Conservation (phyloP, 192 early-diverging fungal species). For the Kappamyces sp. region DNA sequence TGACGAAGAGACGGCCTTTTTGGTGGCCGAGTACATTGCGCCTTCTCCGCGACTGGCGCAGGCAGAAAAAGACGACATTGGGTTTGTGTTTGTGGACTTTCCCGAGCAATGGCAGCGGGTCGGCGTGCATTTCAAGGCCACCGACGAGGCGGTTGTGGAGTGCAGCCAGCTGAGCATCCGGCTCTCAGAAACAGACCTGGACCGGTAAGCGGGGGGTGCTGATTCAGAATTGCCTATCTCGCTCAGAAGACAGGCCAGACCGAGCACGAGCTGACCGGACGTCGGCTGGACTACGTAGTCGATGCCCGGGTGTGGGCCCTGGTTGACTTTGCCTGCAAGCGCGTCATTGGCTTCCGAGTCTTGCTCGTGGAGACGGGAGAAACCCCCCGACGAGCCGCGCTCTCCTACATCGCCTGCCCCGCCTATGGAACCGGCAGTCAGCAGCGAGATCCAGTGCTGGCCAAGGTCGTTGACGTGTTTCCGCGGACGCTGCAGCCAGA, state of each 20-base stretch:
- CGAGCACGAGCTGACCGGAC: slow-evolving; percentile 27
- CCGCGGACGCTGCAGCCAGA: no score
- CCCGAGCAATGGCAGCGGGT: slow-evolving; percentile 14
- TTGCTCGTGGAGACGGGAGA: slow-evolving; percentile 15
- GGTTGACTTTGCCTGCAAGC: slow-evolving; percentile 34
- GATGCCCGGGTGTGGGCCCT: slow-evolving; percentile 34
- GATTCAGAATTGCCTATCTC: slow-evolving; percentile 37
- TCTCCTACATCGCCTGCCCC: slow-evolving; percentile 40
- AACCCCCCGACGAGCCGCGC: background rate
- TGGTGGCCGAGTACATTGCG: slow-evolving; percentile 40
- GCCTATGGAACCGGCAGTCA: slow-evolving; percentile 28
- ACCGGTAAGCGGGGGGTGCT: slow-evolving; percentile 14
- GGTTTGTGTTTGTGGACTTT: slow-evolving; percentile 37
- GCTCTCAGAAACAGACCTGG: background rate
- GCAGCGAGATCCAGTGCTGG: slow-evolving; percentile 4
- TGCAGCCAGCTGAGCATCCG: background rate
- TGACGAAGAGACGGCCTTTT: slow-evolving; percentile 30
- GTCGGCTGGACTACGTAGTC: slow-evolving; percentile 21
- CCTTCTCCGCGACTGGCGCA: slow-evolving; percentile 21
- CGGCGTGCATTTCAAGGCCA: slow-evolving; percentile 21
- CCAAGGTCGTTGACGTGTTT: no score
- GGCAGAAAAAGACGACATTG: slow-evolving; percentile 26
- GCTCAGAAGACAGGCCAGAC: slow-evolving; percentile 26
- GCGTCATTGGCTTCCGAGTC: slow-evolving; percentile 43
- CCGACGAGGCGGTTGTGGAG: background rate